These are phyloP conservation scores for Cutaneotrichosporon sp. DNA, from an alignment of 1,284 basidiomycete genomes.

Conservation along the genomic window DNA sequence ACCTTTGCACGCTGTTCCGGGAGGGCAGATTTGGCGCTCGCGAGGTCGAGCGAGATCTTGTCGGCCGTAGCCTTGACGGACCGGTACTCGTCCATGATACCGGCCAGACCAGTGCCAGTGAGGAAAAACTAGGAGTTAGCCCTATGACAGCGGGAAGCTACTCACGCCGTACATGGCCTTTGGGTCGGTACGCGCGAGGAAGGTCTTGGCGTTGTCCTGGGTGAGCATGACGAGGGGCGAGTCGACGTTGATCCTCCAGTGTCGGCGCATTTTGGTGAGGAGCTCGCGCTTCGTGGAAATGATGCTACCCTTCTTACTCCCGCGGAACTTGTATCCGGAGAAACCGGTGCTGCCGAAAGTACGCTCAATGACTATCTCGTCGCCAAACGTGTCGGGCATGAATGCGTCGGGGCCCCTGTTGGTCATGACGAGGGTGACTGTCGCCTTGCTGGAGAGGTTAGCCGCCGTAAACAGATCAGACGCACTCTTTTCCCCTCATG, in stretches of 20 bases:
- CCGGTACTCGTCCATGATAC: conserved; percentile 76
- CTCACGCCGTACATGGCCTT: conserved; percentile 83
- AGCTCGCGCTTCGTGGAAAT: conserved; percentile 80
- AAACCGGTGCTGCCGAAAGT: conserved; percentile 68
- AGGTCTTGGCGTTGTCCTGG: conserved; percentile 78
- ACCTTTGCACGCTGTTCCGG: conserved; percentile 23
- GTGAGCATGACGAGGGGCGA: conserved; percentile 94
- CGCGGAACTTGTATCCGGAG: conserved; percentile 79
- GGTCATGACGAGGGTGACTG: conserved; percentile 62
- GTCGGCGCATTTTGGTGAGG: conserved; percentile 78
- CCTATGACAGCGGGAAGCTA: background rate
- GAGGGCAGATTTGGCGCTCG: conserved; percentile 17
- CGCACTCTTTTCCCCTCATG: conserved; percentile 73
- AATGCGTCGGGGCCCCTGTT: conserved; percentile 88
- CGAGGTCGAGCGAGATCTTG: conserved; percentile 22
- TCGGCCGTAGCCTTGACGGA: conserved; percentile 55
- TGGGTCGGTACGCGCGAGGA: conserved; percentile 75
- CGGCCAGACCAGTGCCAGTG: conserved; percentile 82
- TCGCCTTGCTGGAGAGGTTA: conserved; percentile 1
- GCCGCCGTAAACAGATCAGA: conserved; percentile 11
- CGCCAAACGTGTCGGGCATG: conserved; percentile 73
- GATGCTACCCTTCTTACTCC: conserved; percentile 57
- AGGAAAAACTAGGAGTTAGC: conserved; percentile 73
- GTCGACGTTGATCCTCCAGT: conserved; percentile 89
- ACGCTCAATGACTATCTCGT: conserved; percentile 78